Conservation (phyloP, 495 filamentous ascomycete genomes). For the Oleoguttula mirabilis region DNA sequence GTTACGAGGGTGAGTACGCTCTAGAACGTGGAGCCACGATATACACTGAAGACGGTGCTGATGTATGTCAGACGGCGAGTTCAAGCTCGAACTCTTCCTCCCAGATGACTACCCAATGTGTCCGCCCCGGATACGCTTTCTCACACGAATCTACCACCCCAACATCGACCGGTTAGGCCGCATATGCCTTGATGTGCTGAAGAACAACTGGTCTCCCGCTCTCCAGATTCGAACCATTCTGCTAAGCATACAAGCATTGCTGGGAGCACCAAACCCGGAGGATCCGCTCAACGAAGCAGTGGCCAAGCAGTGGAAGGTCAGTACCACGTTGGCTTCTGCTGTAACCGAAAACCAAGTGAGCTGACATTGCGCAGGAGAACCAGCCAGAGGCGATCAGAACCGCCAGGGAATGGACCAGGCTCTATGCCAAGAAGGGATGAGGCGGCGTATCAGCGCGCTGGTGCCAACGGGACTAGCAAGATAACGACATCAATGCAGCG, state of each 20-base stretch:
- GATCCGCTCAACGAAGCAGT: slow-evolving; percentile 95
- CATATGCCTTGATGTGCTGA: slow-evolving; percentile 94
- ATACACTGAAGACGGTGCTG: not conserved
- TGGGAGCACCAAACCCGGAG: slow-evolving; percentile 94
- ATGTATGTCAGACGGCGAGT: slow-evolving; percentile 60
- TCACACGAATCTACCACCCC: slow-evolving; percentile 98
- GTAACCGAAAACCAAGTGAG: not conserved
- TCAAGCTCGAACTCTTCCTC: slow-evolving; percentile 96
- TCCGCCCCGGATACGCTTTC: slow-evolving; percentile 92
- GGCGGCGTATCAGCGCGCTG: not conserved
- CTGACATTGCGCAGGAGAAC: slow-evolving; percentile 43
- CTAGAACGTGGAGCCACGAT: not conserved
- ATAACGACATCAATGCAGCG: no score
- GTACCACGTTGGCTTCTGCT: no score
- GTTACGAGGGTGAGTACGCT: slow-evolving; percentile 63
- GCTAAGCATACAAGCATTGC: slow-evolving; percentile 89
- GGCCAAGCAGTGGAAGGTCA: slow-evolving; percentile 80
- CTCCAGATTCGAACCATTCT: slow-evolving; percentile 97
- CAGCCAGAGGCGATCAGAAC: slow-evolving; percentile 82
- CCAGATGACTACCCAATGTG: slow-evolving; percentile 99
- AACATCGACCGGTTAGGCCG: slow-evolving; percentile 97
- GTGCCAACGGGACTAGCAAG: not conserved
- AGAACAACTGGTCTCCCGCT: slow-evolving; percentile 98
- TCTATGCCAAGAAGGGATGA: slow-evolving; percentile 49
- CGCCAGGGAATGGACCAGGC: slow-evolving; percentile 76